Base-by-base conservation (phyloP, 2,329 filamentous ascomycete species). In the Claviceps fusiformis region DNA sequence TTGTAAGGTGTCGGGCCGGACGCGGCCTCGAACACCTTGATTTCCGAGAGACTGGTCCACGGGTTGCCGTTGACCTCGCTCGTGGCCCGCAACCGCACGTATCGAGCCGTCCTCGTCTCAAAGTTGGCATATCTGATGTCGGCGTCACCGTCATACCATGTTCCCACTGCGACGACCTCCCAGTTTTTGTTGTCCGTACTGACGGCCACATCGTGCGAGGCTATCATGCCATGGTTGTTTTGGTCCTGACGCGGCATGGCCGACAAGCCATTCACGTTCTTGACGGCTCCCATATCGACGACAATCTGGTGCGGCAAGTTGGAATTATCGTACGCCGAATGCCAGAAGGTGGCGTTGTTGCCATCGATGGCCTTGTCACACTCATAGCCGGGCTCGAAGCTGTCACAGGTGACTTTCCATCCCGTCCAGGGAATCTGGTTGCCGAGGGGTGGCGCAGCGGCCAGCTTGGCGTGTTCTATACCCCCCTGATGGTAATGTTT, bases 51-150 rank as follows among this genome's bases (percentile, higher is more conserved):
- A 59, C 65, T 68, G 7, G 66, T 65, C 64, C 64, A 68, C 11
- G 56, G 58, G 35, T 63, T 60, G 29, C 62, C 62, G n/a, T 62
- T 57, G 10, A 63, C 62, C 55, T 70, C 68, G 15, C 61, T 64
- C 15, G 61, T 54, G 13, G 65, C 67, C 5, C 57, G 59, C 35
- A 71, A 53, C 4, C 56, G 62, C 13, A 69, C 59, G 50, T 67
- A 70, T 27, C 64, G 63, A 31, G 61, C 62, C 9, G 59, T 60
- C 35, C 57, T 55, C 11, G 65, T 62, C 8, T 66, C 63, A 56
- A 70, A 70, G 57, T 66, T 68, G 41, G 66, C 66, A 7, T 62
- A 63, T 59, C 68, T 70, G 41, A 56, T 57, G 2, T 60, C 62
- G 2, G 47, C 58, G 52, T 70, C 67, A 15, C 62, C 60, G 24